A percentile compares a stretch with the other conserved stretches of the same genome.
Evolutionary conservation across 2,329 filamentous ascomycete species (phyloP).

Genomic region (Colletotrichum echinochloae): DNA sequence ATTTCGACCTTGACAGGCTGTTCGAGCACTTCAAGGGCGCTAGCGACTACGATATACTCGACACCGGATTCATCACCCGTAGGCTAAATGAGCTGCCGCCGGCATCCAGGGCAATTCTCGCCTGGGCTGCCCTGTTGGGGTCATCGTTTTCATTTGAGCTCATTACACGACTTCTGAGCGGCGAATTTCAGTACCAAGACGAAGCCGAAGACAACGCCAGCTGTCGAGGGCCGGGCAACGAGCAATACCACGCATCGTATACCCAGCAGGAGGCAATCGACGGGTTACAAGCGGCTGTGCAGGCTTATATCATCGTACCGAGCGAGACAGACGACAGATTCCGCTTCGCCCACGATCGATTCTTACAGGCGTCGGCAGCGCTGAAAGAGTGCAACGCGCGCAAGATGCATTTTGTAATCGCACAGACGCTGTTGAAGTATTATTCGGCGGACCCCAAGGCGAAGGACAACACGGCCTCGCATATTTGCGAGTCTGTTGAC

Average conservation of each 20-base stretch:
- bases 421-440: constrained; percentile 82
- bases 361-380: constrained; percentile 78
- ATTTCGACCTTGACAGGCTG: constrained; percentile 85
- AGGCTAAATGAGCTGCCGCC: constrained; percentile 81
- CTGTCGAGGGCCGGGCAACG: constrained; percentile 46
- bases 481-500: constrained; percentile 82
- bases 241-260: constrained; percentile 57
- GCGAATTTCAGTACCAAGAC: constrained; percentile 75
- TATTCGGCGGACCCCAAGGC: constrained; percentile 68
- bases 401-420: constrained; percentile 93
- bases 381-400: constrained; percentile 76
- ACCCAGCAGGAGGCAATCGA: constrained; percentile 77
- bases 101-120: constrained; percentile 80
- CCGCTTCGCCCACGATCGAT: constrained; percentile 89
- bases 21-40: constrained; percentile 87
- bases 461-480: constrained; percentile 80
- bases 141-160: constrained; percentile 86
- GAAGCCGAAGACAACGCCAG: constrained; percentile 54
- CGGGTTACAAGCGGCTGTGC: constrained; percentile 79
- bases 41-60: constrained; percentile 81
- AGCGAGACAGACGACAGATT: constrained; percentile 89
- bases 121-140: constrained; percentile 88
- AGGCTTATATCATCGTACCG: constrained; percentile 78
- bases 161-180: constrained; percentile 80
- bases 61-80: constrained; percentile 84